Conservation (phyloP, 2,329 filamentous ascomycete genomes). For the Cephalotrichum gorgonifer region DNA sequence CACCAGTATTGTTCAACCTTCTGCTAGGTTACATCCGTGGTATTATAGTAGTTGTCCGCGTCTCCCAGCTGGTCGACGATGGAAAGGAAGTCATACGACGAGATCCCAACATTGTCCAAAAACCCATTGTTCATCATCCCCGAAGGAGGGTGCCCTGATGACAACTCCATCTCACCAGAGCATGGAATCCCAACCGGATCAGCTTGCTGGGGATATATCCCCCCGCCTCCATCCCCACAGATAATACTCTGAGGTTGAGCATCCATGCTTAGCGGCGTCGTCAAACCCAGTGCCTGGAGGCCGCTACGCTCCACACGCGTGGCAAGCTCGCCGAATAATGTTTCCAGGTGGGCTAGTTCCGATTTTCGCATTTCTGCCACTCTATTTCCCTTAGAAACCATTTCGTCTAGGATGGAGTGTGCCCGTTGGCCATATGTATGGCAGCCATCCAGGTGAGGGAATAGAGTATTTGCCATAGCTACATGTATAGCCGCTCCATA, state of each 20-base stretch:
- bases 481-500: slow-evolving; percentile 23
- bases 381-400: slow-evolving; percentile 20
- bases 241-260: slow-evolving; percentile 1
- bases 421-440: slow-evolving; percentile 12
- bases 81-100: slow-evolving; percentile 24
- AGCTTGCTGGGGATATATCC: no score
- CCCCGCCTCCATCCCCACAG: neutral
- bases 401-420: slow-evolving; percentile 20
- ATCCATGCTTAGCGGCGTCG: neutral
- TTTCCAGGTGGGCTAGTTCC: slow-evolving; percentile 20
- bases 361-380: slow-evolving; percentile 20
- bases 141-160: neutral
- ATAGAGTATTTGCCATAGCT: slow-evolving; percentile 23
- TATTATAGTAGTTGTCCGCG: neutral
- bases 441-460: slow-evolving; percentile 18
- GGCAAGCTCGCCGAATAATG: slow-evolving; percentile 16
- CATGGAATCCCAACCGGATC: neutral
- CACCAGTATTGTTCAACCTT: no score
- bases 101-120: slow-evolving; percentile 25
- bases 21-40: neutral
- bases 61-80: slow-evolving; percentile 23
- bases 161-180: neutral
- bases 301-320: neutral
- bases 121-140: slow-evolving; percentile 12
- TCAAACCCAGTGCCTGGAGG: neutral